Evolutionary conservation across 2,329 filamentous ascomycete genomes (phyloP).

Genomic region (Cercospora janseana): DNA sequence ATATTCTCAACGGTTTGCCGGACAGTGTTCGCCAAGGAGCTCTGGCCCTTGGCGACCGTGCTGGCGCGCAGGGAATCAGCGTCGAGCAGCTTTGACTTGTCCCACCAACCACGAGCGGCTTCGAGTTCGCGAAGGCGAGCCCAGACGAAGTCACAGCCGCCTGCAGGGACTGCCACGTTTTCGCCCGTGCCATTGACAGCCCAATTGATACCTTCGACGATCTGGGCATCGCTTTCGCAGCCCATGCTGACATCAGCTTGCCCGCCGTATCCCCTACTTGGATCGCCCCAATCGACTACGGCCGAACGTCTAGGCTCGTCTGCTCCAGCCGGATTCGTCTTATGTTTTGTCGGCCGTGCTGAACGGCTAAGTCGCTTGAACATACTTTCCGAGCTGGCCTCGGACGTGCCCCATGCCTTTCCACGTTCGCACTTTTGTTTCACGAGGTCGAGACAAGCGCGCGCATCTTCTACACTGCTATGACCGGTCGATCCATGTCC

Average conservation of each 20-base stretch:
- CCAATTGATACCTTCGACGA: conserved; percentile 57
- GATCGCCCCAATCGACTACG: conserved; percentile 87
- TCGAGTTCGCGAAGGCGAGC: conserved; percentile 62
- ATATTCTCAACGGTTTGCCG: conserved; percentile 53
- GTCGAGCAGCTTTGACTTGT: conserved; percentile 47
- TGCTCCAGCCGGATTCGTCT: conserved; percentile 37
- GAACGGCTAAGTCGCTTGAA: conserved; percentile 70
- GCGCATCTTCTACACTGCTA: conserved; percentile 89
- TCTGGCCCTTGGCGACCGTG: conserved; percentile 20
- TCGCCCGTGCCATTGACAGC: conserved; percentile 49
- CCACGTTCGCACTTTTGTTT: conserved; percentile 96
- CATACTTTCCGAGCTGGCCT: conserved; percentile 78
- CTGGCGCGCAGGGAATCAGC: conserved; percentile 36
- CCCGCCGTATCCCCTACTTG: conserved; percentile 59
- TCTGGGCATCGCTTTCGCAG: conserved; percentile 57
- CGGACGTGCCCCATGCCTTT: conserved; percentile 76
- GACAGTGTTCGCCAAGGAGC: conserved; percentile 47
- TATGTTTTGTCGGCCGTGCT: conserved; percentile 43
- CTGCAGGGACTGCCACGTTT: conserved; percentile 44
- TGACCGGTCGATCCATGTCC: conserved; percentile 70
- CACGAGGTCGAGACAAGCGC: conserved; percentile 85
- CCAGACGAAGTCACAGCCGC: conserved; percentile 63
- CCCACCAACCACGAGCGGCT: conserved; percentile 60
- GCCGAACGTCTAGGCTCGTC: conserved; percentile 62
- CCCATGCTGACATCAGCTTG: conserved; percentile 57